Evolutionary conservation across 108 stramenopile species (phyloP).

Genomic region (Parmales sp.): DNA sequence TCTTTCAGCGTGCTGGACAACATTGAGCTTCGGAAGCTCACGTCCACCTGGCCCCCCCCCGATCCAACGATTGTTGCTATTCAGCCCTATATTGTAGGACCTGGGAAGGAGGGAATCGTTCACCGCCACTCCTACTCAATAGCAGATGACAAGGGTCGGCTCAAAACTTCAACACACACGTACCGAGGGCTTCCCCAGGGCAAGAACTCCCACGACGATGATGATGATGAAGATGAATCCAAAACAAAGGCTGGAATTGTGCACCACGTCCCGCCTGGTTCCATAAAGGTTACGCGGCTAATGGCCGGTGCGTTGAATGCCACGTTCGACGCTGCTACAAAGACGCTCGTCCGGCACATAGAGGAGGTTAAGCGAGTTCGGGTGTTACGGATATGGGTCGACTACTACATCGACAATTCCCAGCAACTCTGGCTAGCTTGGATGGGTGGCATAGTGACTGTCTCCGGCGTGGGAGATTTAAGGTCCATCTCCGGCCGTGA

Average conservation of each 20-base stretch:
- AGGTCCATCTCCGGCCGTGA: background rate
- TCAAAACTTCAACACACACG: background rate
- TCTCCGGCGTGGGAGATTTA: background rate
- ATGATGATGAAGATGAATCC: background rate
- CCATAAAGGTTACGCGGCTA: background rate
- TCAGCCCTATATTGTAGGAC: background rate
- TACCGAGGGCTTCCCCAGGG: background rate
- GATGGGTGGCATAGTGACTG: background rate
- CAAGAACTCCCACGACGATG: background rate
- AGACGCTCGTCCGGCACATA: background rate
- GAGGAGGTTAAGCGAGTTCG: background rate
- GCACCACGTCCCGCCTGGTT: background rate
- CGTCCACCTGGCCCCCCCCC: background rate
- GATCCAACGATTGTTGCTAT: background rate
- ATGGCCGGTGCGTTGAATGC: background rate
- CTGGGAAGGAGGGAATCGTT: background rate
- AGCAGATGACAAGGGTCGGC: background rate
- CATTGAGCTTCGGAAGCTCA: background rate
- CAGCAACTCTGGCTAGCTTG: background rate
- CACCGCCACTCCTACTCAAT: background rate
- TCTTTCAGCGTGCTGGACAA: background rate
- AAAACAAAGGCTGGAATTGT: background rate
- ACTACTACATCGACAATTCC: background rate
- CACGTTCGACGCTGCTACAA: background rate
- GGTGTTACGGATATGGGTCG: background rate